Conservation (phyloP, 2,329 filamentous ascomycete genomes). For the Trichophyton mentagrophytes region DNA sequence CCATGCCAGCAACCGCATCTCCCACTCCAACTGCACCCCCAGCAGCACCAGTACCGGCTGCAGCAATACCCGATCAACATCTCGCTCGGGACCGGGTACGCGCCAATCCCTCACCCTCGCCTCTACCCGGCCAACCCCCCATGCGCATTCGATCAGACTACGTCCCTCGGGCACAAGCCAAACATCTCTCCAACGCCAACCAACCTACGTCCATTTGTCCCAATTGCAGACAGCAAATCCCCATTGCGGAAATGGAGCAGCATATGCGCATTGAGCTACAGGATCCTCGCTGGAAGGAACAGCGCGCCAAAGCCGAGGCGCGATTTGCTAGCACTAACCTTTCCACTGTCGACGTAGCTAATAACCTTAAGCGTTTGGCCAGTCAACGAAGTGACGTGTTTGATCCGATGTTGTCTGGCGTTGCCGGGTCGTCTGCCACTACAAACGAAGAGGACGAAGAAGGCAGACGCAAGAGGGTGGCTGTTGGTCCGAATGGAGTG, state of each 20-base stretch:
- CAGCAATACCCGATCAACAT: not conserved
- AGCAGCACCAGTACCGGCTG: too few species aligned
- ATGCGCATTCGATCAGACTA: conserved; percentile 94
- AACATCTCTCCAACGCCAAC: conserved; percentile 51
- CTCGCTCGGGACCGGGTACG: conserved; percentile 26
- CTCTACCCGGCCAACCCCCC: conserved; percentile 31
- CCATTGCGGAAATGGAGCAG: conserved; percentile 72
- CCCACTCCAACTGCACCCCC: conserved; percentile 38
- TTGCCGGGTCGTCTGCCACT: not conserved
- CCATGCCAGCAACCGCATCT: conserved; percentile 62
- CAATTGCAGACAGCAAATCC: conserved; percentile 84
- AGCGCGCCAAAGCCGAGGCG: conserved; percentile 76
- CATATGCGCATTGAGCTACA: conserved; percentile 92
- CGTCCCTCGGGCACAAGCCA: conserved; percentile 67
- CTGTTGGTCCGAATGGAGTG: conserved; percentile 43
- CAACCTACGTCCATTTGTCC: conserved; percentile 62
- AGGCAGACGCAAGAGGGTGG: conserved; percentile 61
- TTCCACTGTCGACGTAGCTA: conserved; percentile 74
- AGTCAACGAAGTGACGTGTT: conserved; percentile 82
- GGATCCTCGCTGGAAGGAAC: conserved; percentile 90
- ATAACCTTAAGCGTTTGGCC: conserved; percentile 88
- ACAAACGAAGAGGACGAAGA: conserved; percentile 54
- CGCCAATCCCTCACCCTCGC: conserved; percentile 40
- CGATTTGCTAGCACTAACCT: conserved; percentile 77
- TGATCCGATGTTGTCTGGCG: conserved; percentile 37